Conservation (phyloP, 2,329 filamentous ascomycete species). For the Dothiorella sarmentorum region DNA sequence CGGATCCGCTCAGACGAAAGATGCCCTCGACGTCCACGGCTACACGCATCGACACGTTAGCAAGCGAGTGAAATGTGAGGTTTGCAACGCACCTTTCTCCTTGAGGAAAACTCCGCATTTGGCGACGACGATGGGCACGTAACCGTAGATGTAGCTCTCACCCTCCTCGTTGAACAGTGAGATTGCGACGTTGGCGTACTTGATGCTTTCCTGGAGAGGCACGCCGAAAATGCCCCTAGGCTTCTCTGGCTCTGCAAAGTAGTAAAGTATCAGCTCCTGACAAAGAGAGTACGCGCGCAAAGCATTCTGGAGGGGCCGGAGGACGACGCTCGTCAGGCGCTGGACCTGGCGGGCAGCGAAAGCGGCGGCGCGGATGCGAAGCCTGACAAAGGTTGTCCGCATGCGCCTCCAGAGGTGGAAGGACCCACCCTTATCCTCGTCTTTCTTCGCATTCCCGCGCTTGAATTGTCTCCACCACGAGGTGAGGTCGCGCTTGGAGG, state of each 20-base stretch:
- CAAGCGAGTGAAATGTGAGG: background rate
- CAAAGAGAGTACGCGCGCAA: constrained; percentile 8
- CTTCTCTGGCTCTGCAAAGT: constrained; percentile 30
- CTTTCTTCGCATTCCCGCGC: constrained; percentile 58
- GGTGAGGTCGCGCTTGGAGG: constrained; percentile 81
- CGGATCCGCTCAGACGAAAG: constrained; percentile 90
- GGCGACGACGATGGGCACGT: constrained; percentile 95
- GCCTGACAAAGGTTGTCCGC: constrained; percentile 14
- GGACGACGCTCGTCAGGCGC: constrained; percentile 7
- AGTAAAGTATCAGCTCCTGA: constrained; percentile 15
- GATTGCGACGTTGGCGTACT: constrained; percentile 96
- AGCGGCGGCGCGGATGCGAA: constrained; percentile 3
- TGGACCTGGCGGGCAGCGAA: background rate
- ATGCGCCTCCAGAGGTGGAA: constrained; percentile 14
- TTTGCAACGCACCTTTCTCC: constrained; percentile 74
- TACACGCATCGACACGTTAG: constrained; percentile 39
- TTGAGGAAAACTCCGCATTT: constrained; percentile 98
- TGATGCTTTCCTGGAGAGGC: constrained; percentile 88
- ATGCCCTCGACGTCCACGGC: constrained; percentile 95
- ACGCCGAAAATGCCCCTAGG: constrained; percentile 88
- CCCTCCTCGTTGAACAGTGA: constrained; percentile 90
- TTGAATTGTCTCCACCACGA: constrained; percentile 98
- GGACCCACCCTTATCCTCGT: constrained; percentile 57
- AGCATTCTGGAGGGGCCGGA: constrained; percentile 8
- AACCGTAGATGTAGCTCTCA: constrained; percentile 96